Evolutionary conservation across 2,329 filamentous ascomycete species (phyloP).

Genomic region (Shiraia sp.): DNA sequence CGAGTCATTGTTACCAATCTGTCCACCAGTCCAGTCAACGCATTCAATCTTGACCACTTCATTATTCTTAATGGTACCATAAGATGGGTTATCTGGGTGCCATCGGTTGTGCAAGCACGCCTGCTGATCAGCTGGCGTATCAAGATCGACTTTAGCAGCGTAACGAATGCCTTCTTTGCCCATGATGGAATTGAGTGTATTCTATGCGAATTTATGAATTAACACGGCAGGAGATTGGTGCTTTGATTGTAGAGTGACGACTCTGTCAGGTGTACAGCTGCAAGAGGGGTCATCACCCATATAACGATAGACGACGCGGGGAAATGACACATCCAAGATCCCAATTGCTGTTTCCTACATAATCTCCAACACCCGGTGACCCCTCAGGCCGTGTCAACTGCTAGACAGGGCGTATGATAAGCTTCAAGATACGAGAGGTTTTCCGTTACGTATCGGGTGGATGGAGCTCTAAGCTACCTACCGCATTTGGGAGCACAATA

Average conservation of each 20-base stretch:
- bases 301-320: slow-evolving; percentile 20
- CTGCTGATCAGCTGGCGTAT: slow-evolving; percentile 73
- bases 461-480: slow-evolving; percentile 22
- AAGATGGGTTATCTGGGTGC: slow-evolving; percentile 84
- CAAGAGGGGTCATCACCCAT: slow-evolving; percentile 14
- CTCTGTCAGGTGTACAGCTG: neutral
- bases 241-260: neutral
- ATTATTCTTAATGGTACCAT: slow-evolving; percentile 73
- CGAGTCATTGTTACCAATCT: slow-evolving; percentile 85
- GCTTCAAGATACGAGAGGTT: slow-evolving; percentile 32
- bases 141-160: slow-evolving; percentile 72
- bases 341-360: slow-evolving; percentile 25
- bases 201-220: too few species aligned
- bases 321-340: slow-evolving; percentile 8
- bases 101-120: slow-evolving; percentile 79
- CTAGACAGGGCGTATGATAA: slow-evolving; percentile 39
- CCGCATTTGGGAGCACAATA: slow-evolving; percentile 22
- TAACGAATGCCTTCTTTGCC: slow-evolving; percentile 65
- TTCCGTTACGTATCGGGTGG: slow-evolving; percentile 43
- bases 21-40: slow-evolving; percentile 74
- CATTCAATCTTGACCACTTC: slow-evolving; percentile 95
- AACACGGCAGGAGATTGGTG: too few species aligned
- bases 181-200: slow-evolving; percentile 47
- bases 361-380: slow-evolving; percentile 16
- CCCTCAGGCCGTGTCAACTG: slow-evolving; percentile 8